Evolutionary conservation across 495 filamentous ascomycete species (phyloP).

Genomic region (Glutinoglossum americanum): DNA sequence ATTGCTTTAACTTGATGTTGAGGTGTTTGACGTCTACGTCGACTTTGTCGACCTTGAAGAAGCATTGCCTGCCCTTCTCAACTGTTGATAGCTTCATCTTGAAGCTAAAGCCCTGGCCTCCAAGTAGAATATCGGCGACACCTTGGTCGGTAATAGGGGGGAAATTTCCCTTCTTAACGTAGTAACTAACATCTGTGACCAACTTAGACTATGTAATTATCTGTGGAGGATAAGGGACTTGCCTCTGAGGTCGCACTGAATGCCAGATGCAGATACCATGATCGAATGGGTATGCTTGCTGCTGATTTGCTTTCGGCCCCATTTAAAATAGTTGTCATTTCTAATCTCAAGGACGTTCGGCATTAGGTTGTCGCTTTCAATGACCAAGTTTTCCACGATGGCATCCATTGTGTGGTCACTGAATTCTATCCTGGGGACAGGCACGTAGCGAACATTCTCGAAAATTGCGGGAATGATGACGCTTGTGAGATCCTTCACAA

Average conservation of each 20-base stretch:
- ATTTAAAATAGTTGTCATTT: conserved; percentile 88
- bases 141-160: conserved; percentile 75
- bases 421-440: conserved; percentile 85
- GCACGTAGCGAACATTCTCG: conserved; percentile 77
- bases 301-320: conserved; percentile 66
- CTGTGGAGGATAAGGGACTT: not conserved
- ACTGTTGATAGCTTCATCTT: conserved; percentile 74
- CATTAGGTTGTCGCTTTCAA: conserved; percentile 94
- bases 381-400: conserved; percentile 77
- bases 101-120: conserved; percentile 75
- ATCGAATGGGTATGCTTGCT: conserved; percentile 67
- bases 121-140: conserved; percentile 76
- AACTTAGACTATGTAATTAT: not conserved
- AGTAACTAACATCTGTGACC: conserved; percentile 61
- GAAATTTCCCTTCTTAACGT: conserved; percentile 91
- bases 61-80: conserved; percentile 53
- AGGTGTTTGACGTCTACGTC: conserved; percentile 67
- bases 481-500: conserved; percentile 70
- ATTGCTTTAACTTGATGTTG: conserved; percentile 78
- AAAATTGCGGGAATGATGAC: conserved; percentile 72
- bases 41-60: conserved; percentile 88
- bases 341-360: conserved; percentile 83
- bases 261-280: conserved; percentile 65
- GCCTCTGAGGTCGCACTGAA: conserved; percentile 59
- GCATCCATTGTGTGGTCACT: conserved; percentile 69